Percentiles rank a stretch among this genome's conserved stretches.
These are phyloP conservation scores for Penicillium steckii DNA, from an alignment of 495 filamentous ascomycete species.

Conservation along the genomic window DNA sequence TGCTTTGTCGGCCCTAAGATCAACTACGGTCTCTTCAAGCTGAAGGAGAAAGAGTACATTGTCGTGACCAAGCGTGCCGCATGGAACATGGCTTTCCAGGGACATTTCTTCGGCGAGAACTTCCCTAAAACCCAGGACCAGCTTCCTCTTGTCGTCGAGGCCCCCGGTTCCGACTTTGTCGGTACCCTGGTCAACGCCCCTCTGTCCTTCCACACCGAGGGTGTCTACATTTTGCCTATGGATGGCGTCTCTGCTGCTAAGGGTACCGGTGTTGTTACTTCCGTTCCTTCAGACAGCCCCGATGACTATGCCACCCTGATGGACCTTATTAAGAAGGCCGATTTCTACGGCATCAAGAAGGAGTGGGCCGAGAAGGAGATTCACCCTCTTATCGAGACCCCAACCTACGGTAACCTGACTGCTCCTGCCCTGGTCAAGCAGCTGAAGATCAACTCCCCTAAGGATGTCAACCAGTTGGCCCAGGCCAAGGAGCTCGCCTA, in stretches of 20 bases:
- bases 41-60: slow-evolving; percentile 79
- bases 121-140: slow-evolving; percentile 62
- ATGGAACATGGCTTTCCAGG: slow-evolving; percentile 95
- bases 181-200: slow-evolving; percentile 86
- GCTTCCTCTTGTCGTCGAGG: slow-evolving; percentile 56
- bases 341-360: slow-evolving; percentile 94
- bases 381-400: slow-evolving; percentile 83
- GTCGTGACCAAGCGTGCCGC: slow-evolving; percentile 84
- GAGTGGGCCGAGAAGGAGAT: slow-evolving; percentile 94
- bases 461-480: slow-evolving; percentile 83
- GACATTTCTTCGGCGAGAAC: slow-evolving; percentile 74
- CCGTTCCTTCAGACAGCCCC: slow-evolving; percentile 90
- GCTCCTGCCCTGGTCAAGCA: slow-evolving; percentile 83
- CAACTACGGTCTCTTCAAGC: slow-evolving; percentile 86
- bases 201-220: slow-evolving; percentile 79
- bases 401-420: slow-evolving; percentile 80
- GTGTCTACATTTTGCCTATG: slow-evolving; percentile 91
- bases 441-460: slow-evolving; percentile 94
- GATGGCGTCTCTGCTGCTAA: slow-evolving; percentile 87
- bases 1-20: slow-evolving; percentile 94
- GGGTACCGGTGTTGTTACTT: slow-evolving; percentile 95
- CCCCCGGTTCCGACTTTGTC: slow-evolving; percentile 75
- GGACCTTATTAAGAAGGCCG: slow-evolving; percentile 93
- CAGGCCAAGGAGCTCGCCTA: slow-evolving; percentile 97
- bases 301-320: slow-evolving; percentile 90